Conservation (phyloP, 1,284 basidiomycete genomes). For the Sanguinoderma infundibulare region DNA sequence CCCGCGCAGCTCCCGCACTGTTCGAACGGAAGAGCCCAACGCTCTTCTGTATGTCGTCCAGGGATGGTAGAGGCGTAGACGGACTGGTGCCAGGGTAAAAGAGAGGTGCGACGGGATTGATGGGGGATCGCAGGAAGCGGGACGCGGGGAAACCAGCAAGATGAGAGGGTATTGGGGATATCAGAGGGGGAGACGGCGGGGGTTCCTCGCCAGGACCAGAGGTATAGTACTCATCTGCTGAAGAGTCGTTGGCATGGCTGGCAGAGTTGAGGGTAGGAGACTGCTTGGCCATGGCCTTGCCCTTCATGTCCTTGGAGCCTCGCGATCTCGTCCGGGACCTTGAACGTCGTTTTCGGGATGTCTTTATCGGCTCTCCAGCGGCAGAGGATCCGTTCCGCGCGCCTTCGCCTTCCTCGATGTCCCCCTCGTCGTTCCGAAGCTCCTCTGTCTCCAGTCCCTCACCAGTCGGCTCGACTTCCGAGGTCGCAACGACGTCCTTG, state of each 20-base stretch:
- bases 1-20: conserved; percentile 67
- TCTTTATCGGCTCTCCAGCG: conserved; percentile 29
- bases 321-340: conserved; percentile 78
- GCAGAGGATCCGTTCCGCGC: conserved; percentile 21
- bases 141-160: conserved; percentile 55
- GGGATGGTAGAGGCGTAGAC: conserved; percentile 68
- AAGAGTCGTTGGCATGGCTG: conserved; percentile 56
- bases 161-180: conserved; percentile 69
- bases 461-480: conserved; percentile 11
- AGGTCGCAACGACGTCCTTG: conserved; percentile 1
- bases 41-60: conserved; percentile 66
- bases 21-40: conserved; percentile 73
- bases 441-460: conserved; percentile 4
- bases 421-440: conserved; percentile 21
- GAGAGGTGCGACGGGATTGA: conserved; percentile 58
- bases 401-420: conserved; percentile 23
- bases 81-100: conserved; percentile 68
- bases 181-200: conserved; percentile 52
- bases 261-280: conserved; percentile 43
- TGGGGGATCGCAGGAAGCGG: conserved; percentile 46
- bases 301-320: conserved; percentile 73
- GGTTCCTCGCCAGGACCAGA: conserved; percentile 42
- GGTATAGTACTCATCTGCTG: conserved; percentile 62
- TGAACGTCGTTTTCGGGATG: conserved; percentile 61
- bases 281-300: conserved; percentile 48